Evolutionary conservation across 768 basidiomycete species (phyloP).

Genomic region (Leccinellum luteum): DNA sequence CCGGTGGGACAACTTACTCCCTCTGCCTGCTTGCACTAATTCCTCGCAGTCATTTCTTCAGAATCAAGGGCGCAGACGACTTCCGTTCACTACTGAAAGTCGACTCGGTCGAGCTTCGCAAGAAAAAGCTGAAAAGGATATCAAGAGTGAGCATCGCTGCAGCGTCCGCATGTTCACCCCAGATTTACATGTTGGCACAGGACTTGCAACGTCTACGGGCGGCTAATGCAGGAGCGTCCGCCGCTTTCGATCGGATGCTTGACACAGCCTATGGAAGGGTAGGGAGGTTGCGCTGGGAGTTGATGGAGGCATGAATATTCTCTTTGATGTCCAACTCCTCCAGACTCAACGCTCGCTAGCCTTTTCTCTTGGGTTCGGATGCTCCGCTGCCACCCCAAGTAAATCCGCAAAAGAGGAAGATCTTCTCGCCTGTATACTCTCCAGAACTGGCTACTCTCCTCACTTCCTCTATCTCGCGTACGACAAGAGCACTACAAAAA

Average conservation of each 20-base stretch:
- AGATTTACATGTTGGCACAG: conserved; percentile 33
- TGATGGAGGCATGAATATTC: conserved; percentile 52
- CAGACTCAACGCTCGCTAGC: conserved; percentile 37
- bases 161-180: not conserved
- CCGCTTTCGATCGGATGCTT: conserved; percentile 57
- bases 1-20: conserved; percentile 33
- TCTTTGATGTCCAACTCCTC: not conserved
- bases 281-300: conserved; percentile 66
- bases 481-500: conserved; percentile 42
- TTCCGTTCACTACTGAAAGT: conserved; percentile 46
- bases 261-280: conserved; percentile 74
- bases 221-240: conserved; percentile 49
- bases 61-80: conserved; percentile 56
- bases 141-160: conserved; percentile 41
- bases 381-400: conserved; percentile 43
- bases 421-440: conserved; percentile 65
- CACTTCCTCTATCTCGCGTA: conserved; percentile 46
- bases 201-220: conserved; percentile 48
- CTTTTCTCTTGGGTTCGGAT: conserved; percentile 49
- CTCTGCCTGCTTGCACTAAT: not conserved
- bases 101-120: conserved; percentile 29
- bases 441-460: conserved; percentile 61
- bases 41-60: conserved; percentile 57
- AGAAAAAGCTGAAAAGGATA: conserved; percentile 47
- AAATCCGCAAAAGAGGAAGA: conserved; percentile 49